phyloP scores from a whole-genome alignment of 2,329 filamentous ascomycete species.

The Sporothrix humicola region DNA sequence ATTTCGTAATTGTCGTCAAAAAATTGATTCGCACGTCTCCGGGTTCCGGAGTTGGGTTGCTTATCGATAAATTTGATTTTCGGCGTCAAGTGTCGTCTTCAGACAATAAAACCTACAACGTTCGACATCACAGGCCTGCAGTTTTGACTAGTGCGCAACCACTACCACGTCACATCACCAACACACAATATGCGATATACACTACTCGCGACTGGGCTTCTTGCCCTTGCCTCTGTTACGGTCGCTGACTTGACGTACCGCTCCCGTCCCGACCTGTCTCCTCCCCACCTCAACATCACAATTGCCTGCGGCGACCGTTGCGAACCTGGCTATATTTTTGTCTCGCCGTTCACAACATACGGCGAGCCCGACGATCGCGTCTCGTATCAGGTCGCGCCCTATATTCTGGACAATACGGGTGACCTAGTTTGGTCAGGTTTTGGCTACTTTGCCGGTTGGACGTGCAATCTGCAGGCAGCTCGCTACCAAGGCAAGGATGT shows the following conservation, averaged over 20 bases:
- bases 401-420: slow-evolving; percentile 61
- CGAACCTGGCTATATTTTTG: slow-evolving; percentile 45
- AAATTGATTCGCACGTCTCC: slow-evolving; percentile 16
- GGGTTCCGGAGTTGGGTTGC: neutral
- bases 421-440: slow-evolving; percentile 64
- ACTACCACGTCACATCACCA: neutral
- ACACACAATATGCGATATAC: neutral
- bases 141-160: neutral
- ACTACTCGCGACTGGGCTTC: neutral
- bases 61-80: neutral
- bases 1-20: slow-evolving; percentile 11
- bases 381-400: slow-evolving; percentile 55
- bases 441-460: slow-evolving; percentile 58
- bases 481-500: slow-evolving; percentile 59
- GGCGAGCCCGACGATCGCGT: slow-evolving; percentile 43
- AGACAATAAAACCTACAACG: neutral
- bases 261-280: slow-evolving; percentile 43
- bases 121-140: neutral
- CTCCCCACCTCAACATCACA: slow-evolving; percentile 45
- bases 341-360: slow-evolving; percentile 38
- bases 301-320: slow-evolving; percentile 48
- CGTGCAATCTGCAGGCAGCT: slow-evolving; percentile 59
- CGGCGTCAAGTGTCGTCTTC: neutral
- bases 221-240: neutral
- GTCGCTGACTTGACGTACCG: slow-evolving; percentile 30